Percentiles rank a stretch among this genome's conserved stretches.
Evolutionary conservation across 1,139 yeast genomes (phyloP).

Genomic region (Kazachstania sp.): DNA sequence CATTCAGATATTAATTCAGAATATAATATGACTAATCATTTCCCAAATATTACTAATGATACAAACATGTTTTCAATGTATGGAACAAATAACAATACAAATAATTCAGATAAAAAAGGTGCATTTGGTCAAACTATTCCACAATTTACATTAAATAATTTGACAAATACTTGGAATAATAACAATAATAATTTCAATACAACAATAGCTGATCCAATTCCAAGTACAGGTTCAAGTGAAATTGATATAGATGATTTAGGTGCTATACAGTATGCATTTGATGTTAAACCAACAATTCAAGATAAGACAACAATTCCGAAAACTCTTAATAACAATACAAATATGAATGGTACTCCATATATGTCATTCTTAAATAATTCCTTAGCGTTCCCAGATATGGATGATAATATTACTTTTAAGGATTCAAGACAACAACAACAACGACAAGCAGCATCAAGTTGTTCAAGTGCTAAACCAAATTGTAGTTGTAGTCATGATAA

Average conservation of each 20-base stretch:
- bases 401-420: constrained; percentile 2
- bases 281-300: background rate
- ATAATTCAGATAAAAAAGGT: background rate
- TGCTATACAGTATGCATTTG: background rate
- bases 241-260: background rate
- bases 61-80: constrained; percentile 1
- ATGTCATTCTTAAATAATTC: constrained; percentile 1
- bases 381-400: constrained; percentile 10
- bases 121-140: background rate
- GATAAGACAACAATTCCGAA: background rate
- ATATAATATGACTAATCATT: constrained; percentile 1
- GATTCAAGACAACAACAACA: too few relatives aligned
- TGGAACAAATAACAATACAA: background rate
- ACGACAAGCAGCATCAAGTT: background rate
- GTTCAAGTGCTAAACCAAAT: background rate
- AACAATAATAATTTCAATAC: background rate
- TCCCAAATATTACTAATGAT: background rate
- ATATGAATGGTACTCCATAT: background rate
- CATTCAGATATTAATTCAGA: constrained; percentile 1
- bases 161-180: constrained; percentile 3
- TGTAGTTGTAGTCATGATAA: constrained; percentile 4
- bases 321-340: background rate
- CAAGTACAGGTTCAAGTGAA: background rate
- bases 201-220: background rate
- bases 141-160: constrained; percentile 1